phyloP scores from a whole-genome alignment of 179 eudicot species.

The Gypsophila paniculata region DNA sequence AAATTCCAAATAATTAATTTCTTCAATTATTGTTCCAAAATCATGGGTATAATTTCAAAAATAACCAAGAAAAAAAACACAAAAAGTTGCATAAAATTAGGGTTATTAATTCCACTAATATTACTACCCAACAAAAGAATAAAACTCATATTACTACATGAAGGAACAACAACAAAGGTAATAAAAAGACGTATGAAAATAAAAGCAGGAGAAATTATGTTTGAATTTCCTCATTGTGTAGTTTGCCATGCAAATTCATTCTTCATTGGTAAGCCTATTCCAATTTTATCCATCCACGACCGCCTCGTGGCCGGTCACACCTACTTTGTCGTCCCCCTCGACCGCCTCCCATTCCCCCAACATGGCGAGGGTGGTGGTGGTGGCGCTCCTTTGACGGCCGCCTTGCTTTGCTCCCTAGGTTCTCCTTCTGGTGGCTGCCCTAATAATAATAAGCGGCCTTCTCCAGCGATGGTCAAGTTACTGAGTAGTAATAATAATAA shows the following conservation, averaged over 20 bases:
- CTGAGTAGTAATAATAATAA: neutral
- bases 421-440: constrained; percentile 28
- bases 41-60: constrained; percentile 12
- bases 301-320: constrained; percentile 49
- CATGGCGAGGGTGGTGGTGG: neutral
- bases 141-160: constrained; percentile 37
- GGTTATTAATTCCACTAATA: constrained; percentile 6
- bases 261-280: constrained; percentile 71
- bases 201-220: constrained; percentile 85
- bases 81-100: constrained; percentile 19
- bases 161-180: constrained; percentile 55
- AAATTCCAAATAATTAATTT: neutral
- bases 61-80: constrained; percentile 4
- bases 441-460: neutral
- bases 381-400: constrained; percentile 41
- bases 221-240: constrained; percentile 74
- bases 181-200: constrained; percentile 29
- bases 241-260: constrained; percentile 81
- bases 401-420: constrained; percentile 46
- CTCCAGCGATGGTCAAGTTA: constrained; percentile 19
- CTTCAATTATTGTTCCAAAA: neutral
- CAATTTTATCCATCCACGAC: constrained; percentile 54
- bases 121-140: constrained; percentile 21
- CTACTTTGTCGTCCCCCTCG: constrained; percentile 74
- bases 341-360: constrained; percentile 33